Conservation (phyloP, 768 basidiomycete species). For the Trametes punicea region DNA sequence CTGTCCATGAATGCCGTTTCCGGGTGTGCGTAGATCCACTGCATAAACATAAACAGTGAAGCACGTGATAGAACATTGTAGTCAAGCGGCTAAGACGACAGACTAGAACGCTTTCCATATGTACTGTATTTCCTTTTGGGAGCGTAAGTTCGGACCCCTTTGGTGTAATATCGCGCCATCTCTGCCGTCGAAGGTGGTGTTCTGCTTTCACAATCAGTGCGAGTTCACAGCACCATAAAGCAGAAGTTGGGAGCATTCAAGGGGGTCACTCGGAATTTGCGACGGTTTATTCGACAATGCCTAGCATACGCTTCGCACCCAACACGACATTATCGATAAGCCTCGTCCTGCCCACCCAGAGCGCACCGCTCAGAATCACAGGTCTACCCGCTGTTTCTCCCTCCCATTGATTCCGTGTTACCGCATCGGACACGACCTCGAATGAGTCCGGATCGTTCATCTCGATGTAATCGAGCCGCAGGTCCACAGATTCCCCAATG, state of each 20-base stretch:
- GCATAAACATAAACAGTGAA: too few species aligned
- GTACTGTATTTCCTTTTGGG: conserved; percentile 2
- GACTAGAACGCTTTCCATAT: conserved; percentile 1
- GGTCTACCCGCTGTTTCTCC: conserved; percentile 31
- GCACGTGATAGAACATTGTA: conserved; percentile 1
- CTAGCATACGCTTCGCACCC: conserved; percentile 40
- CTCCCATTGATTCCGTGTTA: conserved; percentile 24
- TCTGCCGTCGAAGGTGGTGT: too few species aligned
- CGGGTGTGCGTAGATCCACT: too few species aligned
- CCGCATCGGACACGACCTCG: conserved; percentile 47
- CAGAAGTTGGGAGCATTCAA: too few species aligned
- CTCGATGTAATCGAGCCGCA: conserved; percentile 82
- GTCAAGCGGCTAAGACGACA: conserved; percentile 15
- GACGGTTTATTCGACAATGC: conserved; percentile 14
- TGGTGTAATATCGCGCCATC: background rate
- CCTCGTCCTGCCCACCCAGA: conserved; percentile 83
- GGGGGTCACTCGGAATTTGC: background rate
- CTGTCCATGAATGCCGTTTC: too few species aligned
- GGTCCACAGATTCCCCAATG: conserved; percentile 35
- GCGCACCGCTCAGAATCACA: conserved; percentile 80
- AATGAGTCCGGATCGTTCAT: conserved; percentile 83
- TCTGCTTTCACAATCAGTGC: background rate
- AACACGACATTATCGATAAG: conserved; percentile 92
- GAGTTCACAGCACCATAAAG: too few species aligned
- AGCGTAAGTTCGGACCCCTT: conserved; percentile 12